phyloP scores from a whole-genome alignment of 2,329 filamentous ascomycete species.

The Colletotrichum sp. region DNA sequence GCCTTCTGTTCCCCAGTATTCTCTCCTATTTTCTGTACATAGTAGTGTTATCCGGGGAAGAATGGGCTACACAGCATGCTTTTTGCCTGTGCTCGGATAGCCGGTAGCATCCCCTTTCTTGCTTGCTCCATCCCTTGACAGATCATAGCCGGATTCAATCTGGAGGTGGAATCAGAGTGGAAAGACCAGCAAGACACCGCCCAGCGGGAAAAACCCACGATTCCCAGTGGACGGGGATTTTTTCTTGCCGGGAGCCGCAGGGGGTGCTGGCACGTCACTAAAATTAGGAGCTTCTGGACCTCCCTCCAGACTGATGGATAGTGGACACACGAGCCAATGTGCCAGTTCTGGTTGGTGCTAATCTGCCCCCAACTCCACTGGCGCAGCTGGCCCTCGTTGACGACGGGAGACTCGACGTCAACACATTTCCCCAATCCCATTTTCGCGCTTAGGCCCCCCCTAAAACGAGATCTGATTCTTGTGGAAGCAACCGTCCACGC shows the following conservation, averaged over 20 bases:
- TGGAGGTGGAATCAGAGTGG: constrained; percentile 1
- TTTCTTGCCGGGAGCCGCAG: background rate
- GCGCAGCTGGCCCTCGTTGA: background rate
- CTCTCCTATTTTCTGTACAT: background rate
- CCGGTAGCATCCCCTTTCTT: background rate
- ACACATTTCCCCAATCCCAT: constrained; percentile 2
- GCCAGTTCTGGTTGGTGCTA: background rate
- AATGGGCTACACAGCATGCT: background rate
- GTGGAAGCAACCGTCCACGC: background rate
- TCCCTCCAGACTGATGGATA: background rate
- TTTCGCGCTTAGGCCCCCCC: constrained; percentile 6
- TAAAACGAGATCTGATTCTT: constrained; percentile 10
- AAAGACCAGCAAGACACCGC: background rate
- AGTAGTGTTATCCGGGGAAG: background rate
- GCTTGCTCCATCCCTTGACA: background rate
- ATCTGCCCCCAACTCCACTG: background rate
- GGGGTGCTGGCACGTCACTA: constrained; percentile 5
- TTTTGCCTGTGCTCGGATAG: background rate
- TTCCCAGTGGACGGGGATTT: background rate
- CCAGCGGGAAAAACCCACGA: background rate
- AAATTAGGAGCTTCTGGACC: constrained; percentile 11
- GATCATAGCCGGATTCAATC: background rate
- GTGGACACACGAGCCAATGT: background rate
- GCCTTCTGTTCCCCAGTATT: background rate
- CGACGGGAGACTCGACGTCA: background rate